These are phyloP conservation scores for Penicillium frequentans DNA, from an alignment of 2,329 filamentous ascomycete genomes.

Conservation along the genomic window DNA sequence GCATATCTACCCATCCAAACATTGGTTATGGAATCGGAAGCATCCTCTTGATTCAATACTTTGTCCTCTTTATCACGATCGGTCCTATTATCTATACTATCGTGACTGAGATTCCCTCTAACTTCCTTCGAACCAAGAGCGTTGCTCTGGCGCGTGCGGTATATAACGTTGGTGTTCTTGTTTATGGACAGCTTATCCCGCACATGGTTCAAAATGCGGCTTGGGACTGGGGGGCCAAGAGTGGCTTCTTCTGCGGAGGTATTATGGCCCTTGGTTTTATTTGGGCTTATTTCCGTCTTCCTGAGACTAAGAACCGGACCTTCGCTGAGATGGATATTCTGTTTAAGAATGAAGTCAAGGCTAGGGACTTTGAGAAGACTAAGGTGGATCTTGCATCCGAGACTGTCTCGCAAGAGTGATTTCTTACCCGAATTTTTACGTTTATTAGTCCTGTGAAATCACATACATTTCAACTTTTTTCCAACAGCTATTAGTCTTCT, in stretches of 20 bases:
- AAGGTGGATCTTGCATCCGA: constrained; percentile 12
- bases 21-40: constrained; percentile 16
- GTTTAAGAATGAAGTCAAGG: constrained; percentile 13
- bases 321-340: constrained; percentile 17
- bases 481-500: too few relatives aligned
- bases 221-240: constrained; percentile 17
- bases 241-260: constrained; percentile 12
- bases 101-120: constrained; percentile 14
- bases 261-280: constrained; percentile 13
- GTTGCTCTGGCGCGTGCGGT: constrained; percentile 14
- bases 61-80: constrained; percentile 17
- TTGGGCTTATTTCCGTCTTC: constrained; percentile 18
- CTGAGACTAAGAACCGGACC: constrained; percentile 15
- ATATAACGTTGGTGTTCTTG: constrained; percentile 13
- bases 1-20: constrained; percentile 7
- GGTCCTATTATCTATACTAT: constrained; percentile 17
- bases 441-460: too few relatives aligned
- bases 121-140: constrained; percentile 13
- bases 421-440: too few relatives aligned
- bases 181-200: constrained; percentile 12
- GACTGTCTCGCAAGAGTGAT: constrained; percentile 9
- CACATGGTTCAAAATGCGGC: constrained; percentile 13
- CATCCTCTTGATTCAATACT: constrained; percentile 16
- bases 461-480: too few relatives aligned
- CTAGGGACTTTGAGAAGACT: constrained; percentile 11